phyloP scores from a whole-genome alignment of 371 early-diverging fungal genomes.

The Choanephora cucurbitarum region DNA sequence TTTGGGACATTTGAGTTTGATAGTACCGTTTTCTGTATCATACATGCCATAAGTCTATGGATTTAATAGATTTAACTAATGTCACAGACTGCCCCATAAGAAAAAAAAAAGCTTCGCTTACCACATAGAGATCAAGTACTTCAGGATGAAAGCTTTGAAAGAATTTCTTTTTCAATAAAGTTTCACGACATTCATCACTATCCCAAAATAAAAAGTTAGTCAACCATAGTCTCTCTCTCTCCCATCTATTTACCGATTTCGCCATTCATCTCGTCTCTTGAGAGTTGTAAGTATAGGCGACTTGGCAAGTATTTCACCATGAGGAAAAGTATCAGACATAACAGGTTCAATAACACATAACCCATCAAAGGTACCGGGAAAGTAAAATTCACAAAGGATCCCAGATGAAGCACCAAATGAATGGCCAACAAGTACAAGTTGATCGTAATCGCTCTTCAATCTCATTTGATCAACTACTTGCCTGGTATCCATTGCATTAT shows the following conservation, averaged over 20 bases:
- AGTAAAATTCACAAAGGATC: conserved; percentile 36
- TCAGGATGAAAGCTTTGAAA: conserved; percentile 43
- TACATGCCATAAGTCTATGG: conserved; percentile 44
- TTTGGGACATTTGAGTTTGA: conserved; percentile 40
- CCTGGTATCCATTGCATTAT: conserved; percentile 43
- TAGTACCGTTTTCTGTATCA: conserved; percentile 42
- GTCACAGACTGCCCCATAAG: too few relatives aligned
- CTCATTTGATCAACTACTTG: conserved; percentile 36
- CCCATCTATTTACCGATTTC: conserved; percentile 21
- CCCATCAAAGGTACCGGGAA: conserved; percentile 41
- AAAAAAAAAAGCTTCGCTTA: conserved; percentile 12
- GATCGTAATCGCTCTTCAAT: conserved; percentile 24
- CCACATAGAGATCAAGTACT: conserved; percentile 41
- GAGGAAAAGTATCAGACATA: conserved; percentile 12
- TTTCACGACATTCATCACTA: conserved; percentile 35
- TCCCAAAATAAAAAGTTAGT: background rate
- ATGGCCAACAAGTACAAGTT: conserved; percentile 45
- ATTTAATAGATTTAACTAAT: background rate
- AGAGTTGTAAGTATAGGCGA: conserved; percentile 16
- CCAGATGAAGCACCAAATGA: too few relatives aligned
- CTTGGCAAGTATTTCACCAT: conserved; percentile 9
- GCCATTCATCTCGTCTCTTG: conserved; percentile 36
- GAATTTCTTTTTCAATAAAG: conserved; percentile 26
- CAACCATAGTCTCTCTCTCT: background rate
- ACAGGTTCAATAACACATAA: conserved; percentile 39